Percentiles rank a stretch among this genome's conserved stretches.
phyloP scores from a whole-genome alignment of 2,329 filamentous ascomycete genomes.

The Xylaria sp. region DNA sequence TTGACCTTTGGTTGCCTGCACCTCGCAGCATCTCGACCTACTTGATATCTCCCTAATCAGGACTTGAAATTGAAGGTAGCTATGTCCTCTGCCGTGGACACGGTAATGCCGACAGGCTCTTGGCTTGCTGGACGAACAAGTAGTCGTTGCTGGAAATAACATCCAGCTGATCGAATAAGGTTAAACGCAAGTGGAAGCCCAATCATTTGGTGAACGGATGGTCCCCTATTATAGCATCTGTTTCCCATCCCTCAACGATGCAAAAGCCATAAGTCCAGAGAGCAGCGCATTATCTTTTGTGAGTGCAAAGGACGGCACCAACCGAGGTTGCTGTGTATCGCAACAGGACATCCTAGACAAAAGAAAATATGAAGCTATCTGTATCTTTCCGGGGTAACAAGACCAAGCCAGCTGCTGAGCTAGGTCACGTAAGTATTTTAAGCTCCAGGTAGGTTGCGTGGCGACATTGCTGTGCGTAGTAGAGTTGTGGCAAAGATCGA shows the following conservation, averaged over 20 bases:
- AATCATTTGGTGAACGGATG: background rate
- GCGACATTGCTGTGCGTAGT: slow-evolving; percentile 3
- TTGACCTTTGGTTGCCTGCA: slow-evolving; percentile 1
- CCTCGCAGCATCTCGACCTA: slow-evolving; percentile 1
- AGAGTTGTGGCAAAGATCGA: slow-evolving; percentile 2
- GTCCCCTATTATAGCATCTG: background rate
- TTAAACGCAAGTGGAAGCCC: background rate
- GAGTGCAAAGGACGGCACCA: slow-evolving; percentile 1
- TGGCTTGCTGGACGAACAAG: background rate
- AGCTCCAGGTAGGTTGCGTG: slow-evolving; percentile 2
- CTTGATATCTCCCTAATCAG: background rate
- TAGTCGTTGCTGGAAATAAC: background rate
- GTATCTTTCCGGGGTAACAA: slow-evolving; percentile 10
- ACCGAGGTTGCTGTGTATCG: slow-evolving; percentile 3
- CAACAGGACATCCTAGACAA: slow-evolving; percentile 6
- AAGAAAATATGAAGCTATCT: slow-evolving; percentile 19
- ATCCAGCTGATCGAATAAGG: background rate
- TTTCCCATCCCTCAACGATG: slow-evolving; percentile 1
- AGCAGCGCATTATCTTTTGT: too few species aligned
- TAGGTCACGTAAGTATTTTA: slow-evolving; percentile 5
- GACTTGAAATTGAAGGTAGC: background rate
- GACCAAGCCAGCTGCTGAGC: slow-evolving; percentile 2
- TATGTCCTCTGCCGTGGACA: background rate
- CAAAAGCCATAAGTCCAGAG: slow-evolving; percentile 4
- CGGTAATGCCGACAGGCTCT: slow-evolving; percentile 2